phyloP scores from a whole-genome alignment of 202 grass and related monocot species.

The Carex sylvatica region DNA sequence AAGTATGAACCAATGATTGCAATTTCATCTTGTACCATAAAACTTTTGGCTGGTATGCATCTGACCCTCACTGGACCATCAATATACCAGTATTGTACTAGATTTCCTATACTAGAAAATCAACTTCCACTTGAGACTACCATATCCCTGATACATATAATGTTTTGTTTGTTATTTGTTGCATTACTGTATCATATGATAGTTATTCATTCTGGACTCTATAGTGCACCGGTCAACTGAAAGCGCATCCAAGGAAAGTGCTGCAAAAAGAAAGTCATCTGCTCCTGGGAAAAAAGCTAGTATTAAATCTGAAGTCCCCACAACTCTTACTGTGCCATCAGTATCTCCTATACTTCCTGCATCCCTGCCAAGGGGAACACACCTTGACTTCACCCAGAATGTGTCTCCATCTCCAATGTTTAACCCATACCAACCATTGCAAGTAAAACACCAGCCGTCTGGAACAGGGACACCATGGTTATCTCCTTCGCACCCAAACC shows the following conservation, averaged over 20 bases:
- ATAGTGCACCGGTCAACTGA: constrained; percentile 28
- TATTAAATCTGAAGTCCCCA: constrained; percentile 41
- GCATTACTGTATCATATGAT: constrained; percentile 11
- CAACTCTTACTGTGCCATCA: not conserved
- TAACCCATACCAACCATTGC: constrained; percentile 47
- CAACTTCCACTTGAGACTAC: not conserved
- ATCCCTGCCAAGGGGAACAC: constrained; percentile 53
- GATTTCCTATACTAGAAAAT: constrained; percentile 13
- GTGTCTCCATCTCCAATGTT: constrained; percentile 48
- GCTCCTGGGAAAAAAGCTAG: constrained; percentile 41
- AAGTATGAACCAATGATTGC: not conserved
- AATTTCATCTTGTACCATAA: constrained; percentile 10
- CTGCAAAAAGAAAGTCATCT: constrained; percentile 28
- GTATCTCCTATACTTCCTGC: constrained; percentile 10
- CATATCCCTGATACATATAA: not conserved
- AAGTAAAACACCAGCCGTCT: constrained; percentile 45
- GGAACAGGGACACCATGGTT: constrained; percentile 54
- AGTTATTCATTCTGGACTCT: not conserved
- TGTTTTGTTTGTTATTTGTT: not conserved
- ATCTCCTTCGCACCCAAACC: constrained; percentile 45
- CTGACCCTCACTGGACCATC: not conserved
- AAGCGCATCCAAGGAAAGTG: constrained; percentile 15
- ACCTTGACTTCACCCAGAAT: constrained; percentile 80
- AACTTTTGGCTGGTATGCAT: not conserved
- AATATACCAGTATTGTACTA: not conserved